These are phyloP conservation scores for Gossypium trilobum DNA, from an alignment of 441 rosid species.

Conservation along the genomic window DNA sequence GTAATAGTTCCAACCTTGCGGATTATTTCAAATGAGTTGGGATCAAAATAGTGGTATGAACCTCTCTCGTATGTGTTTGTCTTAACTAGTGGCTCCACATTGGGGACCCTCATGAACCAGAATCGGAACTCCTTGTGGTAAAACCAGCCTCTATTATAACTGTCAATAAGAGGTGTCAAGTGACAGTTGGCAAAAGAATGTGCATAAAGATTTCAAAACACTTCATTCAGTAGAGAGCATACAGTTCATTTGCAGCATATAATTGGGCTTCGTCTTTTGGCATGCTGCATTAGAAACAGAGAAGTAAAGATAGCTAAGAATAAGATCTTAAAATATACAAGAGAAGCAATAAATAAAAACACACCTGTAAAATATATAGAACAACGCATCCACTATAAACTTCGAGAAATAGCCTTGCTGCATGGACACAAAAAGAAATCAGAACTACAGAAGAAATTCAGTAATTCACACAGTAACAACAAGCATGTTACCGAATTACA, in stretches of 20 bases:
- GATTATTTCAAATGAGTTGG: constrained; percentile 50
- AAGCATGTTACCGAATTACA: not conserved
- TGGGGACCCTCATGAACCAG: constrained; percentile 68
- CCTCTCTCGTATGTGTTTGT: constrained; percentile 76
- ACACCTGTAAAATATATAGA: constrained; percentile 85
- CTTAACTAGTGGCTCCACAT: constrained; percentile 78
- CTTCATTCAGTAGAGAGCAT: constrained; percentile 27
- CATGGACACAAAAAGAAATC: constrained; percentile 24
- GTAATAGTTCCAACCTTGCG: constrained; percentile 50
- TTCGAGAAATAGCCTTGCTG: constrained; percentile 80
- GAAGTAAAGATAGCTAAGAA: not conserved
- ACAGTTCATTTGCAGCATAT: constrained; percentile 91
- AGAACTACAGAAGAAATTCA: not conserved
- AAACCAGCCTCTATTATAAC: constrained; percentile 77
- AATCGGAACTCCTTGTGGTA: constrained; percentile 74
- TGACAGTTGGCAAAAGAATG: not conserved
- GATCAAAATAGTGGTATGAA: constrained; percentile 79
- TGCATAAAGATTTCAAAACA: constrained; percentile 23
- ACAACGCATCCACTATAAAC: constrained; percentile 60
- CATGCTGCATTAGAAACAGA: constrained; percentile 53
- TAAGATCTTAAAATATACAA: not conserved
- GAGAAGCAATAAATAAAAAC: constrained; percentile 5
- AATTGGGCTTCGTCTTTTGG: constrained; percentile 94
- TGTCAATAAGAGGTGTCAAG: constrained; percentile 27
- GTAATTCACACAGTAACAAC: not conserved